Percentiles rank a stretch among this genome's conserved stretches.
These are phyloP conservation scores for Microsporum ferrugineum DNA, from an alignment of 2,329 filamentous ascomycete species.

Conservation along the genomic window DNA sequence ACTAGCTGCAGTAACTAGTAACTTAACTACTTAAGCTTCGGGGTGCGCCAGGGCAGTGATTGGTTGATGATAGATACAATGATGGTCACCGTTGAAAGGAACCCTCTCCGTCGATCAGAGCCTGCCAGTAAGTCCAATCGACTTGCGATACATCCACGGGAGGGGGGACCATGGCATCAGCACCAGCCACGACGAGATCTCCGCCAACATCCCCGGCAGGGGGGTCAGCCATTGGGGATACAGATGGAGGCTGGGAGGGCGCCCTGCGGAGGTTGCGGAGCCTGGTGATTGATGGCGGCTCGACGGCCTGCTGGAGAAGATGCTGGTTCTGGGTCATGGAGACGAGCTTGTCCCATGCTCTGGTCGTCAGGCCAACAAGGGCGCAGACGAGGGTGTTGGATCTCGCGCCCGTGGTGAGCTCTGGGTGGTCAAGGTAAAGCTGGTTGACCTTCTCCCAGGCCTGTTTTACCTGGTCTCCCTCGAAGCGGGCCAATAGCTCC, in stretches of 20 bases:
- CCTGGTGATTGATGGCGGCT: neutral
- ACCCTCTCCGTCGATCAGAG: neutral
- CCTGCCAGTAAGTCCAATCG: neutral
- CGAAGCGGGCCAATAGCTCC: conserved; percentile 26
- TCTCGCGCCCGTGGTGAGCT: neutral
- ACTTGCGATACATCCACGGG: neutral
- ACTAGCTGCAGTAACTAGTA: too few species aligned
- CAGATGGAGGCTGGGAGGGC: neutral
- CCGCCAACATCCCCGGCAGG: neutral
- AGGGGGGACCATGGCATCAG: neutral
- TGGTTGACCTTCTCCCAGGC: conserved; percentile 27
- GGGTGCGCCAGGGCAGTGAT: too few species aligned
- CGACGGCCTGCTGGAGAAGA: neutral
- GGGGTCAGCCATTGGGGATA: neutral
- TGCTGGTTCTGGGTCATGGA: neutral
- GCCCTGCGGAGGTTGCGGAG: neutral
- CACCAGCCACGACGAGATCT: neutral
- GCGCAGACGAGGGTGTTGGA: neutral
- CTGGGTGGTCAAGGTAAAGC: neutral
- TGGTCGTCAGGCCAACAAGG: neutral
- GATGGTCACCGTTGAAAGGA: neutral
- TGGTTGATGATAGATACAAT: neutral
- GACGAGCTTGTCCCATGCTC: neutral
- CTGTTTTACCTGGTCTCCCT: conserved; percentile 24
- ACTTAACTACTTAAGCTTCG: too few species aligned